Conservation (phyloP, 305 asterid species). For the Fraxinus sp. region DNA sequence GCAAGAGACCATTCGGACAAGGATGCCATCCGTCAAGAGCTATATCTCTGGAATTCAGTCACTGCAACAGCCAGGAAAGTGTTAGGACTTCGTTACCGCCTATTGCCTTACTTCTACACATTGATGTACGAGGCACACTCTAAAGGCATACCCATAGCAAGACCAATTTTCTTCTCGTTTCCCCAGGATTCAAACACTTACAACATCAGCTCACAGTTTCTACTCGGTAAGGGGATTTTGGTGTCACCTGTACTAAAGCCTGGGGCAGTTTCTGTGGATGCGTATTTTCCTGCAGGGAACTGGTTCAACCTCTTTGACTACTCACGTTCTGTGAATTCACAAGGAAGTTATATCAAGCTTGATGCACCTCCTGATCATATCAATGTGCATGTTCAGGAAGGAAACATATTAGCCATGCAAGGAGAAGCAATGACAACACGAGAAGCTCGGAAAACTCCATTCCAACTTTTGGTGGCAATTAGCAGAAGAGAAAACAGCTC, state of each 20-base stretch:
- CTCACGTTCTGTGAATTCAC: slow-evolving; percentile 34
- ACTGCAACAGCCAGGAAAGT: slow-evolving; percentile 65
- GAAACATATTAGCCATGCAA: slow-evolving; percentile 65
- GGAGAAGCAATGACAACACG: slow-evolving; percentile 70
- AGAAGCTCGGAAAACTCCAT: slow-evolving; percentile 57
- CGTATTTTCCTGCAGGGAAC: slow-evolving; percentile 76
- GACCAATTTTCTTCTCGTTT: slow-evolving; percentile 84
- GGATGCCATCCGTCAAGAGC: slow-evolving; percentile 56
- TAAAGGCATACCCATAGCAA: slow-evolving; percentile 69
- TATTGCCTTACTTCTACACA: slow-evolving; percentile 71
- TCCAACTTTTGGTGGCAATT: slow-evolving; percentile 51
- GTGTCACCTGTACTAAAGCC: slow-evolving; percentile 66
- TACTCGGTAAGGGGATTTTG: slow-evolving; percentile 68
- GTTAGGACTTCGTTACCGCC: slow-evolving; percentile 66
- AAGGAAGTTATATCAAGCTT: slow-evolving; percentile 46
- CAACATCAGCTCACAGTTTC: slow-evolving; percentile 60
- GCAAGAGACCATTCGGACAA: slow-evolving; percentile 65
- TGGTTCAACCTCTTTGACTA: slow-evolving; percentile 78
- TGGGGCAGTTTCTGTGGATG: slow-evolving; percentile 50
- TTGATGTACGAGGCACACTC: slow-evolving; percentile 68
- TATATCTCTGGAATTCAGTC: slow-evolving; percentile 79
- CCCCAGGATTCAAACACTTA: slow-evolving; percentile 61
- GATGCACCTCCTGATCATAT: slow-evolving; percentile 67
- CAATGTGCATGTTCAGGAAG: slow-evolving; percentile 62
- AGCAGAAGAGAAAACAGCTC: slow-evolving; percentile 35